These are phyloP conservation scores for Aspergillus puulaauensis DNA, from an alignment of 2,329 filamentous ascomycete genomes.

Conservation along the genomic window DNA sequence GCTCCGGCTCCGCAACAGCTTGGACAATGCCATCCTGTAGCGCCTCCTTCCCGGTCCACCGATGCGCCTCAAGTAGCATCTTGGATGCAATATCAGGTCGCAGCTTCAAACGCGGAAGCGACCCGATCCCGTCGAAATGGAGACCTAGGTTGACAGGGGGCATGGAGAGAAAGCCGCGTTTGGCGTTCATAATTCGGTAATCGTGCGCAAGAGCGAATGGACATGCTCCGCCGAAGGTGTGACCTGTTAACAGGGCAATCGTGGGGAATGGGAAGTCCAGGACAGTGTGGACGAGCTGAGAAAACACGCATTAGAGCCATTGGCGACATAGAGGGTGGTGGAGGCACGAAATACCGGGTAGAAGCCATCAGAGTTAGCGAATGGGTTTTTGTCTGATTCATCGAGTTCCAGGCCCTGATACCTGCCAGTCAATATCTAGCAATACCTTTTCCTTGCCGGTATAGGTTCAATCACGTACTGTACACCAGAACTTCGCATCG, in stretches of 20 bases:
- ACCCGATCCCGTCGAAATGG: conserved; percentile 57
- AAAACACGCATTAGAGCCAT: too few species aligned
- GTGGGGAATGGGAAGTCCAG: conserved; percentile 52
- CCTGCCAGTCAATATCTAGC: too few species aligned
- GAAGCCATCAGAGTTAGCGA: conserved; percentile 59
- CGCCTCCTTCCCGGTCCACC: conserved; percentile 54
- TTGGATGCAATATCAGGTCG: conserved; percentile 52
- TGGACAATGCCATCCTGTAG: conserved; percentile 56
- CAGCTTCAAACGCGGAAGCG: conserved; percentile 53
- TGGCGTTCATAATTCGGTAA: conserved; percentile 49
- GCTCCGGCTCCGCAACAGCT: conserved; percentile 48
- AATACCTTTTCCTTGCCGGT: too few species aligned
- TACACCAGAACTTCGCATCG: conserved; percentile 51
- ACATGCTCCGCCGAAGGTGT: conserved; percentile 51
- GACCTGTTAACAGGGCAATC: conserved; percentile 49
- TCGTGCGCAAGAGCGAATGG: conserved; percentile 50
- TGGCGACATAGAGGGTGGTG: too few species aligned
- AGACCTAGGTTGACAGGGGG: conserved; percentile 57
- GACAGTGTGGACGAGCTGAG: conserved; percentile 46
- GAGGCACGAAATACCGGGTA: conserved; percentile 49
- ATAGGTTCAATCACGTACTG: conserved; percentile 14
- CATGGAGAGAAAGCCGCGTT: conserved; percentile 50
- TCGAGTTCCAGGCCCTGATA: conserved; percentile 45
- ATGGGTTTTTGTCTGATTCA: conserved; percentile 49
- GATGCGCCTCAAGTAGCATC: conserved; percentile 57